Percentiles rank a stretch among this genome's conserved stretches.
phyloP scores from a whole-genome alignment of 2,329 filamentous ascomycete species.

The Aspergillus sp. region DNA sequence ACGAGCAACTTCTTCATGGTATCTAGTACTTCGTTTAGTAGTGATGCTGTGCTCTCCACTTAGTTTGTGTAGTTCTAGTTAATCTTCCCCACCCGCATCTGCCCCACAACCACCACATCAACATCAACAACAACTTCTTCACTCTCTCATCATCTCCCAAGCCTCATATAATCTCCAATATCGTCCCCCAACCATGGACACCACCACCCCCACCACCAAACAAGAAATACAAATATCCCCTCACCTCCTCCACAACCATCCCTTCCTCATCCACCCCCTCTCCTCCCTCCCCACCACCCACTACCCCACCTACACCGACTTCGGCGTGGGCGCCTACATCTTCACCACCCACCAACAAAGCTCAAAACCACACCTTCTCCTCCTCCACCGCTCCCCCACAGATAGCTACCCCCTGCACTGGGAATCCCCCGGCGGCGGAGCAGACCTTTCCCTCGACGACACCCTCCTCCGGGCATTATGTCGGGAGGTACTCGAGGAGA shows the following conservation, averaged over 20 bases:
- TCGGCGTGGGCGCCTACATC: neutral
- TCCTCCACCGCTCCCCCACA: constrained; percentile 47
- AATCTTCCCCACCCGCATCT: no score
- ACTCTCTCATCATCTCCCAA: no score
- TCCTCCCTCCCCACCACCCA: constrained; percentile 45
- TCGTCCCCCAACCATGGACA: neutral
- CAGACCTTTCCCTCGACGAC: constrained; percentile 45
- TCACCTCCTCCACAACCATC: constrained; percentile 19
- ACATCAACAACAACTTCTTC: no score
- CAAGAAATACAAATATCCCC: neutral
- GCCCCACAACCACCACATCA: no score
- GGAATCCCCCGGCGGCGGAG: constrained; percentile 56
- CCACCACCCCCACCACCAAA: neutral
- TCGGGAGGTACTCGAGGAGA: constrained; percentile 56
- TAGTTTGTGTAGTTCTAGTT: no score
- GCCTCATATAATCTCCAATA: neutral
- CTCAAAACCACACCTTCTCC: constrained; percentile 35
- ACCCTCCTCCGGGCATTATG: constrained; percentile 53
- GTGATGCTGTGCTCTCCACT: no score
- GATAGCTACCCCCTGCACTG: constrained; percentile 46
- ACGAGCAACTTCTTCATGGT: no score
- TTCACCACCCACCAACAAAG: neutral
- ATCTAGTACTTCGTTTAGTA: no score
- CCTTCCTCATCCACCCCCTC: constrained; percentile 43
- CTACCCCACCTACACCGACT: constrained; percentile 29